These are phyloP conservation scores for Lachancea sp. DNA, from an alignment of 805 yeast genomes.

Conservation along the genomic window DNA sequence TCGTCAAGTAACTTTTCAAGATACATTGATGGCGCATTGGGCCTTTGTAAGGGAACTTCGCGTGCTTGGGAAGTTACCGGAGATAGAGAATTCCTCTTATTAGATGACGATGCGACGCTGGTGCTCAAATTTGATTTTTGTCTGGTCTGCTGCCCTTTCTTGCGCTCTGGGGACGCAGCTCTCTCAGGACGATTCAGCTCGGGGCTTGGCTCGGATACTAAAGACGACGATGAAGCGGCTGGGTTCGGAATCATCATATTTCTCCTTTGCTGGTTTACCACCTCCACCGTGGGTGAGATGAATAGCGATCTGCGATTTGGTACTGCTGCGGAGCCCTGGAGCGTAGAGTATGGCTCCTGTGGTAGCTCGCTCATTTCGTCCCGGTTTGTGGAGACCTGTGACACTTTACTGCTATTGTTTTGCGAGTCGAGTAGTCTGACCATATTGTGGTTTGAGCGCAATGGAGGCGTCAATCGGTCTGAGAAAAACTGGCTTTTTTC, in stretches of 20 bases:
- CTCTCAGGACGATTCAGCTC: slow-evolving; percentile 23
- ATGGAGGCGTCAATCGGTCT: neutral
- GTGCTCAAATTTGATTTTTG: slow-evolving; percentile 34
- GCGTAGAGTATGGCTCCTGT: slow-evolving; percentile 9
- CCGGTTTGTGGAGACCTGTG: neutral
- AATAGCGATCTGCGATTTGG: slow-evolving; percentile 42
- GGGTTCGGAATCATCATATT: slow-evolving; percentile 20
- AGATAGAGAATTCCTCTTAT: slow-evolving; percentile 5
- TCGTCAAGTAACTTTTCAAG: slow-evolving; percentile 25
- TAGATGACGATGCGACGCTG: slow-evolving; percentile 9
- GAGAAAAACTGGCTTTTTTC: slow-evolving; percentile 1
- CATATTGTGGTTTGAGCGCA: slow-evolving; percentile 6
- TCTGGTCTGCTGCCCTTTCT: slow-evolving; percentile 36
- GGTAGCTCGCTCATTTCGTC: neutral
- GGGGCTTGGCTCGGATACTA: slow-evolving; percentile 11
- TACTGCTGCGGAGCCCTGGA: slow-evolving; percentile 16
- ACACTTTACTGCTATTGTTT: neutral
- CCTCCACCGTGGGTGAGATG: slow-evolving; percentile 76
- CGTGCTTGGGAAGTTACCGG: neutral
- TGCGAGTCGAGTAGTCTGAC: slow-evolving; percentile 6
- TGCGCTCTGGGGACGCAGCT: slow-evolving; percentile 30
- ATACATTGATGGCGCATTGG: slow-evolving; percentile 25
- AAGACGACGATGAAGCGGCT: slow-evolving; percentile 13
- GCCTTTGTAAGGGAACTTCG: slow-evolving; percentile 4
- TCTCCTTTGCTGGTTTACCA: slow-evolving; percentile 43